Percentiles rank a stretch among this genome's conserved stretches.
These are phyloP conservation scores for Biscogniauxia sp. DNA, from an alignment of 2,329 filamentous ascomycete genomes.

Conservation along the genomic window DNA sequence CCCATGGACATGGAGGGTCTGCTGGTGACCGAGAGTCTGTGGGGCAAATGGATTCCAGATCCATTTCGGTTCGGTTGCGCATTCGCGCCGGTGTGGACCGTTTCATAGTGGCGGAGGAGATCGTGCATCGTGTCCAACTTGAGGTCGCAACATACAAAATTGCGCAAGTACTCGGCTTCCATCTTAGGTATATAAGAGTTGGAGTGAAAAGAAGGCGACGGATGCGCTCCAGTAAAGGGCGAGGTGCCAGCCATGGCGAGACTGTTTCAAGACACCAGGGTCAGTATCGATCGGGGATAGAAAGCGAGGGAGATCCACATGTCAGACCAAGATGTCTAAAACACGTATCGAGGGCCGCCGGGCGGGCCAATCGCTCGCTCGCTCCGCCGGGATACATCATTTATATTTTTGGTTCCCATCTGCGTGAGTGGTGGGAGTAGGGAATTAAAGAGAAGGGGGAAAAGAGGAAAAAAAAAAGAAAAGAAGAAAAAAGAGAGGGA, in stretches of 20 bases:
- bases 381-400: too few species aligned
- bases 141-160: slow-evolving; percentile 92
- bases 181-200: slow-evolving; percentile 95
- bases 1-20: slow-evolving; percentile 28
- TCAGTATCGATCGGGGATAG: slow-evolving; percentile 26
- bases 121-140: slow-evolving; percentile 91
- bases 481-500: background rate
- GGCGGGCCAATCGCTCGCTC: background rate
- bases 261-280: slow-evolving; percentile 46
- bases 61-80: slow-evolving; percentile 33
- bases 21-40: slow-evolving; percentile 31
- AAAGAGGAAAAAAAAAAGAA: too few species aligned
- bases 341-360: slow-evolving; percentile 8
- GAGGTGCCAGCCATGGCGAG: slow-evolving; percentile 96
- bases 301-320: slow-evolving; percentile 17
- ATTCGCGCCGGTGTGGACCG: slow-evolving; percentile 71
- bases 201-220: slow-evolving; percentile 94
- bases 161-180: slow-evolving; percentile 96
- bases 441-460: background rate
- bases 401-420: too few species aligned
- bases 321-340: slow-evolving; percentile 21
- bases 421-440: background rate
- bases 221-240: slow-evolving; percentile 73
- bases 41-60: slow-evolving; percentile 27
- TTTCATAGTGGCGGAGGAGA: slow-evolving; percentile 93